Conservation (phyloP, 2,329 filamentous ascomycete species). For the Penicillium griseofulvum region DNA sequence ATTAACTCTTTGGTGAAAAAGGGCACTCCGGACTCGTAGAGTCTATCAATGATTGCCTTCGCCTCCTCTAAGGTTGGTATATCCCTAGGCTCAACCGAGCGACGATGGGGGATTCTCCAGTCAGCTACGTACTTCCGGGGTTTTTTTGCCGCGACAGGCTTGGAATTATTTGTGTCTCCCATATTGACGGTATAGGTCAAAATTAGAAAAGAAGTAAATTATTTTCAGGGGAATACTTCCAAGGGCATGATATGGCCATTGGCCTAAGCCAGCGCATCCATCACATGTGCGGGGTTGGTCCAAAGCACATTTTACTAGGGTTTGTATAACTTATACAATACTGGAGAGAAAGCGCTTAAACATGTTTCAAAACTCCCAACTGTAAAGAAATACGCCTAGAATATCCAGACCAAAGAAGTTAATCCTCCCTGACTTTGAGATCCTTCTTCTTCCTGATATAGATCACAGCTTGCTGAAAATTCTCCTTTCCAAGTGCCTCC, state of each 20-base stretch:
- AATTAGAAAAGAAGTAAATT: background rate
- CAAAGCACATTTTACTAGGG: too few species aligned
- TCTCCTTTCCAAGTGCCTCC: background rate
- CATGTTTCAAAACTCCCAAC: background rate
- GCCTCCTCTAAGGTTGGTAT: background rate
- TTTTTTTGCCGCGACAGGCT: background rate
- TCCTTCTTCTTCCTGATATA: background rate
- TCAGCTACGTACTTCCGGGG: too few species aligned
- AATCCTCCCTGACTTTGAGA: too few species aligned
- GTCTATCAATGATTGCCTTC: background rate
- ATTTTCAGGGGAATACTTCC: background rate
- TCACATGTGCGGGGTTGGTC: background rate
- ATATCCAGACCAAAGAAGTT: background rate
- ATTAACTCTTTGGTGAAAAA: conserved; percentile 1
- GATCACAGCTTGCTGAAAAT: background rate
- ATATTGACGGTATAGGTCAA: background rate
- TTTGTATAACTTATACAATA: too few species aligned
- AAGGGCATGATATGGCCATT: background rate
- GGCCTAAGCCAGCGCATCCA: background rate
- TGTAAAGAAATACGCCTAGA: background rate
- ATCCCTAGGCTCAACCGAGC: background rate
- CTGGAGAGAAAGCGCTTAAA: background rate
- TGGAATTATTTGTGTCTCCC: background rate
- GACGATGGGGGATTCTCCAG: too few species aligned
- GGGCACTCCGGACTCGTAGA: background rate